Evolutionary conservation across 352 stramenopile species (phyloP), one percentile per base, ranked within the genome.

Genomic region (Aphanomyces stellatus): DNA sequence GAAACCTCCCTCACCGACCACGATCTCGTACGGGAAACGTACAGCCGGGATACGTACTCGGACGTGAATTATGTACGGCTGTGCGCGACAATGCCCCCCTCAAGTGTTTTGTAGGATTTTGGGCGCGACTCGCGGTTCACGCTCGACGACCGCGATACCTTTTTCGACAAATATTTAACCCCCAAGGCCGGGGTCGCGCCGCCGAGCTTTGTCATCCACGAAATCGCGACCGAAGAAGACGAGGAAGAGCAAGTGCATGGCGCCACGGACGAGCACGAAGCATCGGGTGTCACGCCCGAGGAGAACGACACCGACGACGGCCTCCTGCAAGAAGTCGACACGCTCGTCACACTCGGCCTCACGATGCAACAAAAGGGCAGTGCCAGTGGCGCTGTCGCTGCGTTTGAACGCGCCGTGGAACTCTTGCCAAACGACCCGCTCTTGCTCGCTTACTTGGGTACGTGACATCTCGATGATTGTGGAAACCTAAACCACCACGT

Each of bases 301-400:
- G 64, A 66, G 22, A 80, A 88, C 37, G 77, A 89, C 19, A 82
- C 81, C 25, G 82, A 91, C 19, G 60, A 67, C 10, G 60, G 57
- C 6, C 28, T 42, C 27, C 57, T 59, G 37, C 60, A 67, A n/a
- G 86, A 94, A 73, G 79, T 94, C 40, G 79, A 91, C 62, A 85
- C 92, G 51, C 74, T 94, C 28, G 79, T 93, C 67, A 91, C 80
- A 46, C 72, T 94, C 19, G 86, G 86, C 1, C 70, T 89, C 28
- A 80, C 85, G 33, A 89, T 94, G 82, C 82, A 93, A 69, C 81
- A 91, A 69, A 90, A 91, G 53, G 86, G 86, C 22, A 88, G 81
- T 55, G 73, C 75, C 37, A 91, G 78, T 51, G 86, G 80, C 0
- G 86, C 86, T 8, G 84, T 91, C 33, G 82, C 91, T 65, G 86